Evolutionary conservation across 2,329 filamentous ascomycete genomes (phyloP), one percentile per base, ranked within the genome.

Genomic region (Chrysosporium queenslandicum): DNA sequence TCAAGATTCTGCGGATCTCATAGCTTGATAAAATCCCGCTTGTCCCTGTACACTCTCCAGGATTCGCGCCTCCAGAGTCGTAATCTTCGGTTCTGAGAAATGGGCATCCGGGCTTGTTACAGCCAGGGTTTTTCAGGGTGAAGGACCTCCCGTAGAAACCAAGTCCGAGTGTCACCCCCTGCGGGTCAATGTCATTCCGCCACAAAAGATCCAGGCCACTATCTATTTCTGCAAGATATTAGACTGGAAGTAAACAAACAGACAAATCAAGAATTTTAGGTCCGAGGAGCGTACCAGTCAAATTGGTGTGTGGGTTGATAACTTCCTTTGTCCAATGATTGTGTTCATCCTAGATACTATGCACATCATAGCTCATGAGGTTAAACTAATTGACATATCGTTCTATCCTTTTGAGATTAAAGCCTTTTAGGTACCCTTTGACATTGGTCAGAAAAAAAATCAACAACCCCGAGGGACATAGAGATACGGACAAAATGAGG

Each of bases 91-190:
- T 36, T 12, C 34, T 36, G n/a, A 20, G 21, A 36, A 63, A 63
- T 6, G 58, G 55, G 53, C 60, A 62, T 16, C 62, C 53, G n/a
- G 60, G 63, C 11, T 25, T 48, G 20, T 37, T 58, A 47, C 62
- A 60, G 37, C 11, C 23, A 0, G 62, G 46, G 43, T 60, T 41
- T 16, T 49, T 20, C 0, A 62, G 53, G 1, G 68, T 75, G 42
- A 71, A 77, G 1, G 71, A 68, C 4, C 74, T 64, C 0, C 74
- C 74, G 49, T 78, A 78, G 45, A 66, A 68, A 0, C 73, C 73
- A 0, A 76, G 50, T 0, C 75, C 76, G 2, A 69, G 21, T 18
- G 65, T 60, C 16, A 68, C 59, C 36, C 63, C 60, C 0, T 42
- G 23, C 3, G 65, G 58, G 8, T 56, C 53, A 1, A 68, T 56